These are phyloP conservation scores for Phytopythium cucurbitacearum DNA, from an alignment of 352 stramenopile genomes.

Conservation along the genomic window DNA sequence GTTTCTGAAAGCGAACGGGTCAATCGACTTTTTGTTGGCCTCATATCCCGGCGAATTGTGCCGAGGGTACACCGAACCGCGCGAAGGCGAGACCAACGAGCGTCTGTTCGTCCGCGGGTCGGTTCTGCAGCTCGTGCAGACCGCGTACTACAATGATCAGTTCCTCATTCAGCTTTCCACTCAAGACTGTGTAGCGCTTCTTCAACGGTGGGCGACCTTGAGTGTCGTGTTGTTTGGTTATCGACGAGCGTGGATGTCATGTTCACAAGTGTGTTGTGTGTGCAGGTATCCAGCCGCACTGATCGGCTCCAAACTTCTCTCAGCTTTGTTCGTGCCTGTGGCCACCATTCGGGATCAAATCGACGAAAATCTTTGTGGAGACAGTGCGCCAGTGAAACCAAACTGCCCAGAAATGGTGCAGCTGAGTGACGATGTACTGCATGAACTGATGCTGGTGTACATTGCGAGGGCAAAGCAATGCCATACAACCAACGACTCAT, in stretches of 20 bases:
- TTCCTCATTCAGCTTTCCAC: conserved; percentile 19
- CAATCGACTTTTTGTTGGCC: background rate
- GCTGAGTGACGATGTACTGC: conserved; percentile 18
- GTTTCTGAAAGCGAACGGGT: background rate
- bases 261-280: background rate
- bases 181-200: conserved; percentile 14
- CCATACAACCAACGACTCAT: too few species aligned
- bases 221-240: background rate
- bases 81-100: background rate
- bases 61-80: background rate
- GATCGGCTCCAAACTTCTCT: conserved; percentile 22
- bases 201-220: conserved; percentile 23
- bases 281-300: conserved; percentile 28
- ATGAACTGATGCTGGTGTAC: conserved; percentile 35
- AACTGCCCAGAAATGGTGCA: conserved; percentile 2
- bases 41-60: background rate
- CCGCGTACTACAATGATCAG: conserved; percentile 18
- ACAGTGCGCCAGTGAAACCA: background rate
- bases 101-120: conserved; percentile 28
- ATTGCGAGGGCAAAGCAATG: conserved; percentile 15
- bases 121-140: conserved; percentile 39
- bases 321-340: conserved; percentile 27
- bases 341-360: background rate
- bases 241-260: background rate
- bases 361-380: background rate